Evolutionary conservation across 176 grass and related monocot genomes (phyloP).

Genomic region (Raddia distichophylla): DNA sequence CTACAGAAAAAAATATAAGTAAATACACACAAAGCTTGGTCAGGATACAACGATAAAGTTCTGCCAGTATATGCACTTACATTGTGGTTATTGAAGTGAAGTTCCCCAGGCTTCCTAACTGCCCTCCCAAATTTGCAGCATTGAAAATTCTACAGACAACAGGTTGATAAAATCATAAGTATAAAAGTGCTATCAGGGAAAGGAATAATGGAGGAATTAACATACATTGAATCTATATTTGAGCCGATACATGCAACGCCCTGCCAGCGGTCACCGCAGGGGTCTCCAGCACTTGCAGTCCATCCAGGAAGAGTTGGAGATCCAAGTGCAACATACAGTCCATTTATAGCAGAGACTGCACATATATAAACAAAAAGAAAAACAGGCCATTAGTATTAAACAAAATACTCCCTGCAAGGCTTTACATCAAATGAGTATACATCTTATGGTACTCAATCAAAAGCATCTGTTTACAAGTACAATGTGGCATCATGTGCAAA

Average conservation of each 20-base stretch:
- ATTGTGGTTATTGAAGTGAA: slow-evolving; percentile 75
- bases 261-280: slow-evolving; percentile 86
- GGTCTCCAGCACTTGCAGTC: slow-evolving; percentile 76
- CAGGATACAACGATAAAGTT: slow-evolving; percentile 18
- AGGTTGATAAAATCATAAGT: slow-evolving; percentile 44
- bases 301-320: slow-evolving; percentile 80
- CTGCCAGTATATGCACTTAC: slow-evolving; percentile 43
- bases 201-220: slow-evolving; percentile 42
- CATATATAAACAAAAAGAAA: background rate
- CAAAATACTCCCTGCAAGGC: slow-evolving; percentile 4
- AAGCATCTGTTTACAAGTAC: background rate
- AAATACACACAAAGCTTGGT: slow-evolving; percentile 30
- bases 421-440: background rate
- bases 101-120: slow-evolving; percentile 62
- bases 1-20: slow-evolving; percentile 40
- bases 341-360: slow-evolving; percentile 95
- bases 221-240: slow-evolving; percentile 82
- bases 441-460: background rate
- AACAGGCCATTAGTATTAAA: slow-evolving; percentile 19
- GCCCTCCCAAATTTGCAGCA: slow-evolving; percentile 77
- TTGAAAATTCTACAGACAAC: slow-evolving; percentile 69
- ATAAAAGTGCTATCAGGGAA: slow-evolving; percentile 32
- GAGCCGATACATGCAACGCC: slow-evolving; percentile 75
- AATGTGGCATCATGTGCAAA: background rate
- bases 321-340: slow-evolving; percentile 66